Evolutionary conservation across 2,329 filamentous ascomycete species (phyloP), one percentile per base, ranked within the genome.

Genomic region (Phyllosticta citriasiana): DNA sequence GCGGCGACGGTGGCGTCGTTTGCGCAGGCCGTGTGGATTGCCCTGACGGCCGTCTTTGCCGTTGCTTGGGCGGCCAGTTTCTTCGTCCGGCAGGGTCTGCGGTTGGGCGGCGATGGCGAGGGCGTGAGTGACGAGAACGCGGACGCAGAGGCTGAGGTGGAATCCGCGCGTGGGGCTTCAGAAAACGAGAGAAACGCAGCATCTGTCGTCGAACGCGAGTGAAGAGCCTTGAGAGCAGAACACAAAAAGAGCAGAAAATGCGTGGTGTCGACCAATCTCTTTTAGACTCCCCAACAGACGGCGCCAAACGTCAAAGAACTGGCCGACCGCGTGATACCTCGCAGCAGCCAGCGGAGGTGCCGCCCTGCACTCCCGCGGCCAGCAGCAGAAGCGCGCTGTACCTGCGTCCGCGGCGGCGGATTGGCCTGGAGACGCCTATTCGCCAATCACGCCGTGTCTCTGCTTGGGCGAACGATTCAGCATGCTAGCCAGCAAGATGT

Each of bases 11-110:
- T 97, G 1, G 84, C 82, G 22, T 84, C 76, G 1, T 93, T 88
- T 66, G 85, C 90, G 0, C 90, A 94, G 73, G 85, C 90, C 0
- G 87, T 96, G 0, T 97, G 97, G 72, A 83, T 95, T 8, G 83
- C 88, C 57, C 74, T 97, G 53, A 78, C 82, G 0, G 74, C 76
- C 7, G 78, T 89, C 0, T 96, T 96, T 71, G 82, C 76, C 1
- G 25, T 86, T 8, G 86, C 86, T 0, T 80, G 93, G 30, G 57
- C 86, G 2, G 79, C 84, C 59, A 88, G 85, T 68, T 87, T 87
- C 72, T 82, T 91, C 59, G 79, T 97, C 26, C 82, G 78, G 68
- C 87, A 51, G 2, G 60, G 56, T 4, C n/a, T 62, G 24, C 12
- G 55, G 51, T 7, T 57, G 33, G 40, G 40, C 14, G 40, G 40